Percentiles rank a stretch among this genome's conserved stretches.
Evolutionary conservation across 805 yeast genomes (phyloP).

Genomic region (Aciculoconidium aculeatum): DNA sequence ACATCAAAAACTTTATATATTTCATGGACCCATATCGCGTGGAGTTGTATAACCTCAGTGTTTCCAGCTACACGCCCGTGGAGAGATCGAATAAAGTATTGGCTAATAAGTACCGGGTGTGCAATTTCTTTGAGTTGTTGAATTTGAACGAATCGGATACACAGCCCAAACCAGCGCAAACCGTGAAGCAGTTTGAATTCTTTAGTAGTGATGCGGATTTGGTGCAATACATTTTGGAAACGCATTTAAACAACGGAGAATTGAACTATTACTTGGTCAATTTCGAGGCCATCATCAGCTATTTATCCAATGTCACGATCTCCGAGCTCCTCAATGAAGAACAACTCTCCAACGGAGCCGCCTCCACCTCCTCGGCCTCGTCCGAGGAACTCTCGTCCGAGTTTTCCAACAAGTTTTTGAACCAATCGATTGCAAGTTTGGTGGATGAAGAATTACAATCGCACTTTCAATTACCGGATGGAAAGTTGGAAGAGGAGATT

Average conservation of each 20-base stretch:
- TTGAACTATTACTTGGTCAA: conserved; percentile 34
- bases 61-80: conserved; percentile 15
- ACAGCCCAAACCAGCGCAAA: conserved; percentile 2
- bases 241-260: conserved; percentile 34
- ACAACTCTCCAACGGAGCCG: conserved; percentile 1
- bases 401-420: conserved; percentile 6
- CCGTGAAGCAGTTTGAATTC: conserved; percentile 12
- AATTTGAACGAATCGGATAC: conserved; percentile 16
- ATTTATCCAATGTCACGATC: conserved; percentile 30
- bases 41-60: conserved; percentile 14
- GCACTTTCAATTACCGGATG: conserved; percentile 25
- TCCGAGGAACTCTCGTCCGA: conserved; percentile 5
- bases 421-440: conserved; percentile 14
- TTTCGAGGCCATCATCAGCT: conserved; percentile 36
- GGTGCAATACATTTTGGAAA: conserved; percentile 19
- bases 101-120: conserved; percentile 11
- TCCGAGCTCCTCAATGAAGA: conserved; percentile 17
- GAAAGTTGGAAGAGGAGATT: conserved; percentile 14
- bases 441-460: conserved; percentile 24
- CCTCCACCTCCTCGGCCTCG: conserved; percentile 4
- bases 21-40: conserved; percentile 27
- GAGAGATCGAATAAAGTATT: conserved; percentile 10
- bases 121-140: conserved; percentile 25
- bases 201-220: conserved; percentile 27
- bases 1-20: conserved; percentile 31